Conservation (phyloP, 2,329 filamentous ascomycete genomes). For the Microdochium bolleyi region DNA sequence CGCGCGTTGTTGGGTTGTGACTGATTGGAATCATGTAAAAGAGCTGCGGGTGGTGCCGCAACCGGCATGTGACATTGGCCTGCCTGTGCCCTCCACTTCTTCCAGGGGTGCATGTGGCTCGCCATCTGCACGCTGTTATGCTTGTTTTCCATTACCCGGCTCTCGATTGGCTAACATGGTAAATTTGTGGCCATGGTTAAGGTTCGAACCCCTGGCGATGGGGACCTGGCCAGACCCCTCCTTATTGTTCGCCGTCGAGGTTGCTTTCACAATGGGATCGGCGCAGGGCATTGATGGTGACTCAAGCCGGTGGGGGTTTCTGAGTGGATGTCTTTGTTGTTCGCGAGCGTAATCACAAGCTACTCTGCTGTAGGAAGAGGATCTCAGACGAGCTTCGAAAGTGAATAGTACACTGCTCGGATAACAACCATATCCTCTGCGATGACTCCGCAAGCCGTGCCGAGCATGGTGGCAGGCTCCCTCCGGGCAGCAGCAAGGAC, state of each 20-base stretch:
- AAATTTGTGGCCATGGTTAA: background rate
- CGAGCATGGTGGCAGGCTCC: background rate
- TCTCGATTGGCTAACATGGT: background rate
- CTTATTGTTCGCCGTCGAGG: background rate
- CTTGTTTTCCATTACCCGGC: background rate
- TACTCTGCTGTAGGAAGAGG: background rate
- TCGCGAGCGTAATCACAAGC: background rate
- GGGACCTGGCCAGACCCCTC: background rate
- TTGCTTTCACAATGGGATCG: background rate
- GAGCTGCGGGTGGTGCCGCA: no score
- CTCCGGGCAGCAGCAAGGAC: background rate
- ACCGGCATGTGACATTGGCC: no score
- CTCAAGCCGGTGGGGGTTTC: background rate
- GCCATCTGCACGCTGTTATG: no score
- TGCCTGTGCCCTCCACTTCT: no score
- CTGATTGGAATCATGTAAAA: no score
- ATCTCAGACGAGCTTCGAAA: background rate
- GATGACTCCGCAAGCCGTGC: background rate
- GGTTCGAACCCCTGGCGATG: background rate
- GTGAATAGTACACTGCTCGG: background rate
- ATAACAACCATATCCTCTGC: background rate
- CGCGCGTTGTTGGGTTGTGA: background rate
- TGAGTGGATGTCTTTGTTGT: background rate
- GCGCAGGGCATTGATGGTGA: background rate
- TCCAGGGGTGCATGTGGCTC: no score